Evolutionary conservation across 768 basidiomycete species (phyloP).

Genomic region (Candolleomyces efflorescens): DNA sequence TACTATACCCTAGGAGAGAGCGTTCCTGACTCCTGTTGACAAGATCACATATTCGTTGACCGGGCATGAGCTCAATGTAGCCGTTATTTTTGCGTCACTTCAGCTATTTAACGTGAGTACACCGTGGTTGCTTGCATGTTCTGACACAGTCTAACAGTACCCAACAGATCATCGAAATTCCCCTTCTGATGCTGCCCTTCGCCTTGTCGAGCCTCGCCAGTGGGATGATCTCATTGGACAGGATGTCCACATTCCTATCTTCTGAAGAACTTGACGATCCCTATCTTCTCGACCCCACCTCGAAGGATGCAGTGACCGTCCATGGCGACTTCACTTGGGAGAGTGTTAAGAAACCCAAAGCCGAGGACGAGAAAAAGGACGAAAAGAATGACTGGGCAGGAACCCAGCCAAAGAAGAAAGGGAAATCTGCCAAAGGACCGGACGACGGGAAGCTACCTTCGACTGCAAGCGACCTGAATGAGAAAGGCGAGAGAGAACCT

Average conservation of each 20-base stretch:
- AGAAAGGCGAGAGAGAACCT: conserved; percentile 3
- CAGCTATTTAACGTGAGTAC: conserved; percentile 52
- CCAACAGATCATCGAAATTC: conserved; percentile 50
- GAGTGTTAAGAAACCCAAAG: conserved; percentile 14
- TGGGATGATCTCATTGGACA: conserved; percentile 44
- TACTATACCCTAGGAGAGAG: not conserved
- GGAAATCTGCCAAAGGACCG: conserved; percentile 11
- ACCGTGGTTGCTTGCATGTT: not conserved
- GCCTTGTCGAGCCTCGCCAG: conserved; percentile 46
- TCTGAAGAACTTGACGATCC: conserved; percentile 52
- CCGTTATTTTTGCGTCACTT: conserved; percentile 52
- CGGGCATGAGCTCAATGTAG: conserved; percentile 49
- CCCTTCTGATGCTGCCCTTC: conserved; percentile 54
- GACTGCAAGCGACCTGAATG: conserved; percentile 6
- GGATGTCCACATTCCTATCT: conserved; percentile 44
- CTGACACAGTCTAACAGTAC: not conserved
- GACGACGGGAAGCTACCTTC: not conserved
- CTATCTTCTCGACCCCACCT: conserved; percentile 36
- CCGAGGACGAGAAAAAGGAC: conserved; percentile 12
- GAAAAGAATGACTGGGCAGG: conserved; percentile 13
- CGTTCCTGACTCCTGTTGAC: not conserved
- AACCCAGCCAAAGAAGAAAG: conserved; percentile 12
- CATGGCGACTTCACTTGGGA: conserved; percentile 56
- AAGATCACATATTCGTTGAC: conserved; percentile 63
- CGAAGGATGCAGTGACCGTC: conserved; percentile 37